These are phyloP conservation scores for Leucaena leucocephala DNA, from an alignment of 306 rosid genomes.

Conservation along the genomic window DNA sequence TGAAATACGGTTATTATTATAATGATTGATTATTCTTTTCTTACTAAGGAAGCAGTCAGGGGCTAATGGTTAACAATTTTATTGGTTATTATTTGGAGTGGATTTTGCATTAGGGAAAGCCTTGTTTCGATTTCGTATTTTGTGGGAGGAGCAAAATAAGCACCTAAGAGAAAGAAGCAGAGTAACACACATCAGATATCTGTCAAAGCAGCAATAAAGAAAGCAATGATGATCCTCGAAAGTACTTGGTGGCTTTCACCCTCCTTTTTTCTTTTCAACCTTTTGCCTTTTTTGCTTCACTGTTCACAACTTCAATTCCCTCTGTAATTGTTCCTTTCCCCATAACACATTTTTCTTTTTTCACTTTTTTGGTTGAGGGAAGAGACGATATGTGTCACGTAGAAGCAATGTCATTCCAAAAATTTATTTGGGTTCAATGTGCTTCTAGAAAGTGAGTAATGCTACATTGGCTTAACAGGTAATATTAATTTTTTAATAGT, in stretches of 20 bases:
- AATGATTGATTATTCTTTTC: constrained; percentile 9
- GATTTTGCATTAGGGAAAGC: neutral
- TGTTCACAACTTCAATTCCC: constrained; percentile 32
- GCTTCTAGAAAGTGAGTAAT: no score
- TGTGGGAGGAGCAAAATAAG: constrained; percentile 18
- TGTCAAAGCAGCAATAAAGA: constrained; percentile 47
- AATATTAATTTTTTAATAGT: no score
- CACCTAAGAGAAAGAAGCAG: constrained; percentile 13
- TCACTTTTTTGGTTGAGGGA: constrained; percentile 8
- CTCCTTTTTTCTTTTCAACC: constrained; percentile 35
- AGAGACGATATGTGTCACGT: neutral
- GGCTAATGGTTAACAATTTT: constrained; percentile 21
- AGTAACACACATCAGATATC: constrained; percentile 20
- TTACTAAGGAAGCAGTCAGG: constrained; percentile 20
- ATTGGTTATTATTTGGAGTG: constrained; percentile 31
- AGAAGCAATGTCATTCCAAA: no score
- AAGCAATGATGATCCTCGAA: constrained; percentile 51
- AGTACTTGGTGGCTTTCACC: constrained; percentile 45
- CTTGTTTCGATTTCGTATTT: constrained; percentile 7
- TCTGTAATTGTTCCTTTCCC: constrained; percentile 38
- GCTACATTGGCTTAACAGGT: no score
- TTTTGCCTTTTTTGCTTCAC: constrained; percentile 25
- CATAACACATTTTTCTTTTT: neutral
- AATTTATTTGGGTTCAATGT: no score
- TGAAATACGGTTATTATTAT: constrained; percentile 38